These are phyloP conservation scores for Cercospora citrullina DNA, from an alignment of 2,329 filamentous ascomycete species.

Conservation along the genomic window DNA sequence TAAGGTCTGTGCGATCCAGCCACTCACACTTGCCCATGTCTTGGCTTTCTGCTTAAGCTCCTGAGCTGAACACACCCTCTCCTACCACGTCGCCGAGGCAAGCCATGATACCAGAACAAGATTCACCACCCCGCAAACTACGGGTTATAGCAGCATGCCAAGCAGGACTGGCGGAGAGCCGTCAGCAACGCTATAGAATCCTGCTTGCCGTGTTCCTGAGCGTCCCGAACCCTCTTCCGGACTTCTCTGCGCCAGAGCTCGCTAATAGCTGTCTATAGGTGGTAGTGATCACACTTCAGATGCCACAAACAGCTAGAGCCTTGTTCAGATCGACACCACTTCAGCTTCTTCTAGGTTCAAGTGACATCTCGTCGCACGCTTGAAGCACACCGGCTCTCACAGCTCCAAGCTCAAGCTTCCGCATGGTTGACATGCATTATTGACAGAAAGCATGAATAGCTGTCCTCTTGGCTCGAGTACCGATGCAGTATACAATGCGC, in stretches of 20 bases:
- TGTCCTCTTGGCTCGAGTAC: background rate
- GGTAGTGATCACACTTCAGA: background rate
- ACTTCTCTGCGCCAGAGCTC: background rate
- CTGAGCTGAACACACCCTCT: background rate
- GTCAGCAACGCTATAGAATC: background rate
- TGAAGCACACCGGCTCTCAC: background rate
- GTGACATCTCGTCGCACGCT: background rate
- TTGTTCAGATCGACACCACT: background rate
- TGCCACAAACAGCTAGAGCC: background rate
- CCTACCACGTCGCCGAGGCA: constrained; percentile 1
- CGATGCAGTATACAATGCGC: background rate
- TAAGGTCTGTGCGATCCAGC: background rate
- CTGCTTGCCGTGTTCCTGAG: constrained; percentile 10
- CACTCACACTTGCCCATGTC: background rate
- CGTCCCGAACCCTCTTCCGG: background rate
- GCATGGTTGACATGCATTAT: background rate
- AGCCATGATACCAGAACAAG: background rate
- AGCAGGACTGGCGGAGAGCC: background rate
- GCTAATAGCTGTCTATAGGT: background rate
- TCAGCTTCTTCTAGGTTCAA: background rate
- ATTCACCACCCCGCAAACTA: constrained; percentile 7
- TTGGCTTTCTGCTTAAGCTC: background rate
- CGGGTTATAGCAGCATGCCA: background rate
- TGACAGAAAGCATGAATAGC: background rate
- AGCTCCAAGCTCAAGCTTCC: background rate